phyloP scores from a whole-genome alignment of 495 filamentous ascomycete genomes.

The Lasiosphaeria miniovina region DNA sequence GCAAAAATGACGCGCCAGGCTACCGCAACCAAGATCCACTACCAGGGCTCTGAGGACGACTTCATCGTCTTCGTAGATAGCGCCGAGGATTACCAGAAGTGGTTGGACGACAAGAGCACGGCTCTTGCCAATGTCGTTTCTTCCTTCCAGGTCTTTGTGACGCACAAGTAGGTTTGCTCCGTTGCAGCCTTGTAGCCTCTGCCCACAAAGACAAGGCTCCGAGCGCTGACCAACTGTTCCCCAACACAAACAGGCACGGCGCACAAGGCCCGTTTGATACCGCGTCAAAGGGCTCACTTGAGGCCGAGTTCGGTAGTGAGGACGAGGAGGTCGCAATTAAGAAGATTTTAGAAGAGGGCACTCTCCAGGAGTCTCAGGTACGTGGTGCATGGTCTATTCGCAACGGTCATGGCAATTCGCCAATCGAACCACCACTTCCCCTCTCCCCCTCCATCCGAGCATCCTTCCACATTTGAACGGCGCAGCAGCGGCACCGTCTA shows the following conservation, averaged over 20 bases:
- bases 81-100: conserved; percentile 66
- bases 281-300: conserved; percentile 69
- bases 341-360: conserved; percentile 76
- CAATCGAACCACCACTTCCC: not conserved
- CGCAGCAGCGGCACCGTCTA: not conserved
- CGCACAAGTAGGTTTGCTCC: conserved; percentile 70
- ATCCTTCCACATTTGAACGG: not conserved
- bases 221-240: not conserved
- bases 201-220: not conserved
- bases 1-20: conserved; percentile 74
- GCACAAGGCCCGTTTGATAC: conserved; percentile 73
- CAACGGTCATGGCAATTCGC: not conserved
- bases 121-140: conserved; percentile 82
- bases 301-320: conserved; percentile 82
- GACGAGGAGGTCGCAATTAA: conserved; percentile 74
- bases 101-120: conserved; percentile 75
- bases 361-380: conserved; percentile 65
- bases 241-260: conserved; percentile 63
- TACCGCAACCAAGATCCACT: conserved; percentile 75
- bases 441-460: not conserved
- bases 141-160: conserved; percentile 85
- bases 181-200: not conserved
- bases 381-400: conserved; percentile 23
- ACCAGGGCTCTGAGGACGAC: conserved; percentile 83
- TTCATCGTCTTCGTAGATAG: conserved; percentile 89